phyloP scores from a whole-genome alignment of 139 green algal species.

The Tetradesmus lagerheimii region DNA sequence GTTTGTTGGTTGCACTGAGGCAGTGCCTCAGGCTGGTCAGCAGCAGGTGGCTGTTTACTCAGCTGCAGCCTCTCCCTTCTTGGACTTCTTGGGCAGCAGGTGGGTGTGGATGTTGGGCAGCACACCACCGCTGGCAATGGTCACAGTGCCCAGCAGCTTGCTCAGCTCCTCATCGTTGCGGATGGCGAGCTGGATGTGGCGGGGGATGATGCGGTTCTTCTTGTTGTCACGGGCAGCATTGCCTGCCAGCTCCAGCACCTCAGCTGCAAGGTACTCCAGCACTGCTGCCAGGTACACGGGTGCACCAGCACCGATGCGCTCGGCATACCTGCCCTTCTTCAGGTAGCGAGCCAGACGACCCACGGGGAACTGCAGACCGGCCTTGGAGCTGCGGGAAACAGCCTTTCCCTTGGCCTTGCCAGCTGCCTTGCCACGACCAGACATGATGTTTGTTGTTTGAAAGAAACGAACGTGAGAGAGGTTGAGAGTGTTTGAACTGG shows the following conservation, averaged over 20 bases:
- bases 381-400: slow-evolving; percentile 81
- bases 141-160: slow-evolving; percentile 86
- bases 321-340: slow-evolving; percentile 82
- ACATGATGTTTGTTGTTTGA: slow-evolving; percentile 56
- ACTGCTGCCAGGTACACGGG: slow-evolving; percentile 77
- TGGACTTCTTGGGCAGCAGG: slow-evolving; percentile 79
- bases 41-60: slow-evolving; percentile 9
- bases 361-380: slow-evolving; percentile 91
- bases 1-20: not conserved
- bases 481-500: not conserved
- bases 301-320: slow-evolving; percentile 73
- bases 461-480: slow-evolving; percentile 29
- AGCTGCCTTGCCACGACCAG: slow-evolving; percentile 16
- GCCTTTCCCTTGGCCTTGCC: slow-evolving; percentile 64
- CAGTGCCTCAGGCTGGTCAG: not conserved
- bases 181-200: slow-evolving; percentile 93
- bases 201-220: slow-evolving; percentile 89
- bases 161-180: slow-evolving; percentile 91
- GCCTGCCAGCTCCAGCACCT: slow-evolving; percentile 88
- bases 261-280: slow-evolving; percentile 73
- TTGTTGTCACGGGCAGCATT: slow-evolving; percentile 95
- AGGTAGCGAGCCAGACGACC: slow-evolving; percentile 87
- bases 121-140: slow-evolving; percentile 85
- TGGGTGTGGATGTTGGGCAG: slow-evolving; percentile 88
- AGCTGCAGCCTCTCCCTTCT: slow-evolving; percentile 66